These are phyloP conservation scores for Sutorius australiensis DNA, from an alignment of 768 basidiomycete species.

Conservation along the genomic window DNA sequence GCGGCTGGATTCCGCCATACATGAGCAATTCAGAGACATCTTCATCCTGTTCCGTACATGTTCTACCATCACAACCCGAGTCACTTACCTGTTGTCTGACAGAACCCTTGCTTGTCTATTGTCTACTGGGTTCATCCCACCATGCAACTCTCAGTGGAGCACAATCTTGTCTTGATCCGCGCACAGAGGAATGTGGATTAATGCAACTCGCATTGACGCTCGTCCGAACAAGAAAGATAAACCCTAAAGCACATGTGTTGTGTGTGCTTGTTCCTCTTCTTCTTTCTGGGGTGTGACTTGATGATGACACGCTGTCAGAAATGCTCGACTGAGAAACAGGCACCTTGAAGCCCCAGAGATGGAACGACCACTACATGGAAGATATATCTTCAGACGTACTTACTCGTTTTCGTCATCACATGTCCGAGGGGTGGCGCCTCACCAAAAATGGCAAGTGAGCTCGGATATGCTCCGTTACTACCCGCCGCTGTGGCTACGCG, in stretches of 20 bases:
- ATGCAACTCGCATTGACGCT: constrained; percentile 12
- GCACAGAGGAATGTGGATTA: background rate
- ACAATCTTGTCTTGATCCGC: background rate
- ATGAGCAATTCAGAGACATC: constrained; percentile 42
- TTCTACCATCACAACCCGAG: background rate
- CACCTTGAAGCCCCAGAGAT: background rate
- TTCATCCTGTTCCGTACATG: constrained; percentile 52
- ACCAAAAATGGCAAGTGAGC: too few relatives aligned
- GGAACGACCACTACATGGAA: background rate
- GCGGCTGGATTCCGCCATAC: constrained; percentile 49
- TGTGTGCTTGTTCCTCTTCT: too few relatives aligned
- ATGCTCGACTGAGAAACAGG: background rate
- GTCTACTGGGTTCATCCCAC: constrained; percentile 41
- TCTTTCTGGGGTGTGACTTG: too few relatives aligned
- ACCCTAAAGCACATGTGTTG: background rate
- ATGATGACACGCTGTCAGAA: background rate
- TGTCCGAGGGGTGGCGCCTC: too few relatives aligned
- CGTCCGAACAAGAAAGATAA: background rate
- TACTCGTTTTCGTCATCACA: background rate
- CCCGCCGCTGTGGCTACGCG: background rate
- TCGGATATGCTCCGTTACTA: background rate
- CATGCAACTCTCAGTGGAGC: constrained; percentile 42
- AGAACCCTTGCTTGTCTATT: constrained; percentile 23
- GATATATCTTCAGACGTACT: background rate
- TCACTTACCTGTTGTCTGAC: background rate